Conservation (phyloP, 305 asterid genomes). For the Ilex paraguariensis region DNA sequence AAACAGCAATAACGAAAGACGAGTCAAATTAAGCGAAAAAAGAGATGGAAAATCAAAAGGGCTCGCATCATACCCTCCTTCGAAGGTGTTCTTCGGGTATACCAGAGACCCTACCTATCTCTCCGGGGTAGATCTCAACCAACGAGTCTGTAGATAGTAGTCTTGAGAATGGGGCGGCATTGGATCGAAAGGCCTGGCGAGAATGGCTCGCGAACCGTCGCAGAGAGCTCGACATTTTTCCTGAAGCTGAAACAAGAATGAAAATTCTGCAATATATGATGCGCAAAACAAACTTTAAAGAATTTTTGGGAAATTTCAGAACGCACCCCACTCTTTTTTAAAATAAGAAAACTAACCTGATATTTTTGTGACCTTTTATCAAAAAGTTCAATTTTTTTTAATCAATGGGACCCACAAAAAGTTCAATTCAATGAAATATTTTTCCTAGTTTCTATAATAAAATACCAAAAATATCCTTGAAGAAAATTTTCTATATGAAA, state of each 20-base stretch:
- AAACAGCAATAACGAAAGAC: constrained; percentile 1
- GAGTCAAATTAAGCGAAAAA: not conserved
- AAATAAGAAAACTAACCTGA: no score
- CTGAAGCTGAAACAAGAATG: not conserved
- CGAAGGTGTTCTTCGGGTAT: constrained; percentile 80
- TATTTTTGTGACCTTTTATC: no score
- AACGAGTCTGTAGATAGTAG: constrained; percentile 53
- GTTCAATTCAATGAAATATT: no score
- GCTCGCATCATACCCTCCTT: constrained; percentile 38
- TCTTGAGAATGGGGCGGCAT: constrained; percentile 33
- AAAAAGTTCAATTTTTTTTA: no score
- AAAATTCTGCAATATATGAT: no score
- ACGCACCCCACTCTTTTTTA: no score
- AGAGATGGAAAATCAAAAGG: not conserved
- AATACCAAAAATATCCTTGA: no score
- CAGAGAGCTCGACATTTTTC: constrained; percentile 60
- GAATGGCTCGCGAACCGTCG: constrained; percentile 47
- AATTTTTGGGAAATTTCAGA: not conserved
- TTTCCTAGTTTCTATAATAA: no score
- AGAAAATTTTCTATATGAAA: no score
- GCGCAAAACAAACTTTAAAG: constrained; percentile 8
- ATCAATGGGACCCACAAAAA: no score
- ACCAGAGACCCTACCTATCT: constrained; percentile 78
- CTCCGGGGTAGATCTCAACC: constrained; percentile 65
- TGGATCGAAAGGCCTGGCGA: constrained; percentile 29